phyloP scores from a whole-genome alignment of 441 rosid species.

The Breynia disticha region DNA sequence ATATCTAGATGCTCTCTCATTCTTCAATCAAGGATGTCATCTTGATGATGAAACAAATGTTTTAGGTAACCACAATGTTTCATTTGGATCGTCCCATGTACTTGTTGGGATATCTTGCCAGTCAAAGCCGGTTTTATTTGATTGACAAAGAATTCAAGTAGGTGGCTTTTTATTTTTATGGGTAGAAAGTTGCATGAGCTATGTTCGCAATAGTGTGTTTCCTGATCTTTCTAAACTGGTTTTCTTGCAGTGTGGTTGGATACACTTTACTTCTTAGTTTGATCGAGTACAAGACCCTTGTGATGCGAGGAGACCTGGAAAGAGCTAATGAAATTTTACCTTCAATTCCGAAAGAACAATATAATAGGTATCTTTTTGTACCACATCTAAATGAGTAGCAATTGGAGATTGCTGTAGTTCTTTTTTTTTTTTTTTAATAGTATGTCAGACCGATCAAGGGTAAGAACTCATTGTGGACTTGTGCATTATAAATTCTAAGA shows the following conservation, averaged over 20 bases:
- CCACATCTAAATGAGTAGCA: not conserved
- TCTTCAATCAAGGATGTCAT: constrained; percentile 3
- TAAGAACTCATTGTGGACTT: too few relatives aligned
- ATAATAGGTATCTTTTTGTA: constrained; percentile 55
- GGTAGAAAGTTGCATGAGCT: constrained; percentile 9
- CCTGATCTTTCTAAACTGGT: constrained; percentile 7
- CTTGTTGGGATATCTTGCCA: constrained; percentile 93
- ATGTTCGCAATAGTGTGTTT: constrained; percentile 9
- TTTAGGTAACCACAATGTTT: constrained; percentile 91
- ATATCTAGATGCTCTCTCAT: not conserved
- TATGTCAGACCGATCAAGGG: too few relatives aligned
- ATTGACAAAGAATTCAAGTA: constrained; percentile 99
- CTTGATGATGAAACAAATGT: constrained; percentile 10
- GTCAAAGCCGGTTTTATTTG: constrained; percentile 88
- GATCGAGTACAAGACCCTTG: constrained; percentile 98
- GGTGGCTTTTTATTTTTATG: constrained; percentile 21
- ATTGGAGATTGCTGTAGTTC: constrained; percentile 6
- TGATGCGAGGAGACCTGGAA: constrained; percentile 97
- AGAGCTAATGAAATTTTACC: constrained; percentile 84
- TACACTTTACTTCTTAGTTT: constrained; percentile 96
- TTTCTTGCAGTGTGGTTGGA: constrained; percentile 71
- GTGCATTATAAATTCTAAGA: too few relatives aligned
- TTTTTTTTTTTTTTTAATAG: not conserved
- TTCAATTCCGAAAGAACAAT: constrained; percentile 89
- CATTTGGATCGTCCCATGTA: constrained; percentile 99